These are phyloP conservation scores for Mycena epipterygia DNA, from an alignment of 768 basidiomycete species.

Conservation along the genomic window DNA sequence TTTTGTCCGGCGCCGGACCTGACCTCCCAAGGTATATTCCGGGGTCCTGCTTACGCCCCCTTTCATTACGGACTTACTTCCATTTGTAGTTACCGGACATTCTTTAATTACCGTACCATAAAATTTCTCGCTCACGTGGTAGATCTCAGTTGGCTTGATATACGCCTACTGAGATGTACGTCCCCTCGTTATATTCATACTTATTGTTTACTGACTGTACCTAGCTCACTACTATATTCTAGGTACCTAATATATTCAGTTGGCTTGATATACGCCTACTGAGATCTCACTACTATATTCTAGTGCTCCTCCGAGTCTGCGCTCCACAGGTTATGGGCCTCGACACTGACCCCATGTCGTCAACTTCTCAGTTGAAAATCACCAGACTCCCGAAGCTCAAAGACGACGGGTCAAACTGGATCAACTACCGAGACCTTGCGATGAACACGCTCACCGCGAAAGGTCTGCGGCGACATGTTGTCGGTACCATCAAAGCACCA, in stretches of 20 bases:
- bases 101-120: too few species aligned
- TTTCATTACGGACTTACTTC: too few species aligned
- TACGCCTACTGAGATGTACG: conserved; percentile 17
- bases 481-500: conserved; percentile 41
- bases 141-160: too few species aligned
- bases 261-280: conserved; percentile 29
- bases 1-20: too few species aligned
- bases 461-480: conserved; percentile 41
- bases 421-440: conserved; percentile 41
- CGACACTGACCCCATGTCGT: conserved; percentile 20
- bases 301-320: neutral
- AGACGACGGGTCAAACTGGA: conserved; percentile 48
- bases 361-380: conserved; percentile 35
- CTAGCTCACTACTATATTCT: neutral
- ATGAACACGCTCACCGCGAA: conserved; percentile 42
- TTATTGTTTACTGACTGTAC: conserved; percentile 1
- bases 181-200: conserved; percentile 1
- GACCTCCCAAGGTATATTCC: too few species aligned
- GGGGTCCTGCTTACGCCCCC: too few species aligned
- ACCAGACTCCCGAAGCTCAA: conserved; percentile 42
- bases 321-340: conserved; percentile 50
- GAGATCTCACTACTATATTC: neutral
- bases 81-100: too few species aligned
- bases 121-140: too few species aligned
- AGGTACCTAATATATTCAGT: conserved; percentile 9